phyloP scores from a whole-genome alignment of 495 filamentous ascomycete species.

The Glutinoglossum americanum region DNA sequence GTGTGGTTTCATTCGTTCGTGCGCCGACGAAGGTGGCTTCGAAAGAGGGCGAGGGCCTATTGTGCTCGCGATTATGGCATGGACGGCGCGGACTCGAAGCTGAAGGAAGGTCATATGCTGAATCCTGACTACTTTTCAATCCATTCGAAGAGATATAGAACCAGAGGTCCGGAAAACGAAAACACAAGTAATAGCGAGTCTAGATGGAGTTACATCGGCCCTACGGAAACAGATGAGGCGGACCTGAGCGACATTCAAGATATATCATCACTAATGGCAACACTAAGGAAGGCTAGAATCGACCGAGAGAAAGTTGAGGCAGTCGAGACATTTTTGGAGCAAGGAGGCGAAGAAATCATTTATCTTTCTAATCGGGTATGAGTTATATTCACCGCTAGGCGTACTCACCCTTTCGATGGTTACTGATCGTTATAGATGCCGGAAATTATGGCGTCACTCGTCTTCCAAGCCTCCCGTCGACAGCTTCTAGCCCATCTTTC shows the following conservation, averaged over 20 bases:
- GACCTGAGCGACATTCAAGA: slow-evolving; percentile 35
- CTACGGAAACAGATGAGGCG: slow-evolving; percentile 9
- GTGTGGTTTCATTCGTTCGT: slow-evolving; percentile 89
- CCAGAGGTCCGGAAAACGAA: background rate
- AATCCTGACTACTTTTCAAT: slow-evolving; percentile 80
- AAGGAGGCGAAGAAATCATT: slow-evolving; percentile 57
- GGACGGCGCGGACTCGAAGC: slow-evolving; percentile 17
- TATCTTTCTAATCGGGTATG: slow-evolving; percentile 46
- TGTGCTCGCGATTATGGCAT: slow-evolving; percentile 7
- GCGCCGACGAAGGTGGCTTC: slow-evolving; percentile 67
- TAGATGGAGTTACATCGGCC: slow-evolving; percentile 1
- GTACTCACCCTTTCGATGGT: background rate
- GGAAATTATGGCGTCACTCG: slow-evolving; percentile 61
- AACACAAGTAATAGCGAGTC: slow-evolving; percentile 2
- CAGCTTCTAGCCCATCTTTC: slow-evolving; percentile 51
- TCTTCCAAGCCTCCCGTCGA: slow-evolving; percentile 74
- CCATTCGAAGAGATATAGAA: slow-evolving; percentile 15
- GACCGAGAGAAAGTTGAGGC: slow-evolving; percentile 80
- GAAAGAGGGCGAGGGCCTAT: slow-evolving; percentile 47
- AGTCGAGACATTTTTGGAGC: slow-evolving; percentile 54
- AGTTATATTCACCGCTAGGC: background rate
- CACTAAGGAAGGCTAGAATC: slow-evolving; percentile 44
- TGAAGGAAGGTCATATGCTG: slow-evolving; percentile 36
- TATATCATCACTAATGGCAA: slow-evolving; percentile 39
- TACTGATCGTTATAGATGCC: slow-evolving; percentile 31